Conservation (phyloP, 2,329 filamentous ascomycete species). For the Pleurostoma richardsiae region DNA sequence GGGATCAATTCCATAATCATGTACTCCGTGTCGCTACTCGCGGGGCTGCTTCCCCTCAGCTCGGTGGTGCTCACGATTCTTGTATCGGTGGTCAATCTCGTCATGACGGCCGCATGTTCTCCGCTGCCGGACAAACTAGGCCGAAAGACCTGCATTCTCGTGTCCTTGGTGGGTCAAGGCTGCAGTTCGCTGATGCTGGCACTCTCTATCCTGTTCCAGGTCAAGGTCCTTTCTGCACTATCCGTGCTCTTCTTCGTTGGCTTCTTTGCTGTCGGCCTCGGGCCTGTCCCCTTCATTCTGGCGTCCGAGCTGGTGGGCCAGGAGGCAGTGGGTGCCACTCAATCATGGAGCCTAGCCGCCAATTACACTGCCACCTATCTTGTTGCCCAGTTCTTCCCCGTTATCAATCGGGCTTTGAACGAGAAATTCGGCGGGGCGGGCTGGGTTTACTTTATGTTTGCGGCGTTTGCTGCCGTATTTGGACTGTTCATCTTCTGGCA, state of each 20-base stretch:
- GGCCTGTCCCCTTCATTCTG: constrained; percentile 91
- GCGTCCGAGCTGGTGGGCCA: constrained; percentile 85
- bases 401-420: constrained; percentile 72
- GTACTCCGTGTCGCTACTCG: constrained; percentile 91
- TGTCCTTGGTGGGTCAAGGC: constrained; percentile 83
- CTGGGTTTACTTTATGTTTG: constrained; percentile 90
- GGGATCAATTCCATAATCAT: constrained; percentile 97
- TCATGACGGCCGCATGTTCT: constrained; percentile 75
- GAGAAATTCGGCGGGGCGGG: constrained; percentile 60
- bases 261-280: constrained; percentile 85
- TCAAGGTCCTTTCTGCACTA: constrained; percentile 73
- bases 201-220: constrained; percentile 67
- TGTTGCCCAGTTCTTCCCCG: constrained; percentile 91
- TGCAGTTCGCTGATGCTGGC: constrained; percentile 71
- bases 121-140: constrained; percentile 84
- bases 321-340: constrained; percentile 85
- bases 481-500: constrained; percentile 66
- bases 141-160: constrained; percentile 77
- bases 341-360: constrained; percentile 79
- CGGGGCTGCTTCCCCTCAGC: constrained; percentile 72
- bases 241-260: constrained; percentile 82
- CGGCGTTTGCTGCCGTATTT: constrained; percentile 63
- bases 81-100: constrained; percentile 81
- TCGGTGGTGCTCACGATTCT: constrained; percentile 81
- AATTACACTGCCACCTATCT: constrained; percentile 91